Conservation (phyloP, 768 basidiomycete genomes). For the Kwoniella shandongensis region DNA sequence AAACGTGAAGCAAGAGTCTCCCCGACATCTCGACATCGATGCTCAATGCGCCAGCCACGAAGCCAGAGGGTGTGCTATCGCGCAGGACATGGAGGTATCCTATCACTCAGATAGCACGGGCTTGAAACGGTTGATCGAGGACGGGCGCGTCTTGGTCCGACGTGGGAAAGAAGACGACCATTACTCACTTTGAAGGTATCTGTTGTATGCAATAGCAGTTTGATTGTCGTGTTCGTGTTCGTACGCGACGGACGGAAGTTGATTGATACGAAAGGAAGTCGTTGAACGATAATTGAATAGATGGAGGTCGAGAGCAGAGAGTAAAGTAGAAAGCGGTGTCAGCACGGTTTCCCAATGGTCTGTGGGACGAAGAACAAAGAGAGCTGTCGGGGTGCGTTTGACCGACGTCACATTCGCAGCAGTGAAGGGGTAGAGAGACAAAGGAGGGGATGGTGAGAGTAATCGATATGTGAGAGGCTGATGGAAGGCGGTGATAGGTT, state of each 20-base stretch:
- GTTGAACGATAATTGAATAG: constrained; percentile 2
- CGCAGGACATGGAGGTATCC: too few relatives aligned
- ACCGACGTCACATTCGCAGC: constrained; percentile 3
- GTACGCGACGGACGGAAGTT: neutral
- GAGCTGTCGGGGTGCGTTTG: constrained; percentile 4
- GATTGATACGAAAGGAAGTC: too few relatives aligned
- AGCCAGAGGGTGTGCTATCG: too few relatives aligned
- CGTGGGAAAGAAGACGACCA: too few relatives aligned
- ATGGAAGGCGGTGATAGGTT: neutral
- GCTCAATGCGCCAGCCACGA: too few relatives aligned
- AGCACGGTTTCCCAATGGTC: constrained; percentile 5
- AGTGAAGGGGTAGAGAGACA: constrained; percentile 2
- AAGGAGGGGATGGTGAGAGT: neutral
- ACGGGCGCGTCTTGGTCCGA: too few relatives aligned
- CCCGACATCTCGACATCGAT: too few relatives aligned
- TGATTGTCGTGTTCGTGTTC: neutral
- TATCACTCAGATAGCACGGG: too few relatives aligned
- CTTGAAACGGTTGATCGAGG: too few relatives aligned
- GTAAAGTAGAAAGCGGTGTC: constrained; percentile 11
- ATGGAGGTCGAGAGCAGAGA: neutral
- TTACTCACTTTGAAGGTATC: too few relatives aligned
- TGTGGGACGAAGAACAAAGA: neutral
- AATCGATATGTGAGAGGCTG: neutral
- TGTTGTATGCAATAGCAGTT: too few relatives aligned
- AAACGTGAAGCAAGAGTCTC: too few relatives aligned